These are phyloP conservation scores for Lathyrus oleraceus DNA, from an alignment of 306 rosid species.

Conservation along the genomic window DNA sequence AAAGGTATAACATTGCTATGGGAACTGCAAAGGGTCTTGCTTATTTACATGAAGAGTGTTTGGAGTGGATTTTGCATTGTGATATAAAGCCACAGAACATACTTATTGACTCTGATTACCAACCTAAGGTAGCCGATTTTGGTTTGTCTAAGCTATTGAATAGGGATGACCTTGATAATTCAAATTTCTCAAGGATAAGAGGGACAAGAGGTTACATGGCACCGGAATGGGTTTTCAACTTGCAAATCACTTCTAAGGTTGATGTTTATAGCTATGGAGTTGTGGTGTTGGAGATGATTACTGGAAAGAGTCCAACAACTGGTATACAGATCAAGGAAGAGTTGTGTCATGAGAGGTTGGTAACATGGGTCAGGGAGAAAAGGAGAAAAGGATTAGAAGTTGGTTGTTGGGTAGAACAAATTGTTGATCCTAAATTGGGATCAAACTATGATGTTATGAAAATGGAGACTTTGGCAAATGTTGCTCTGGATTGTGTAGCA, in stretches of 20 bases:
- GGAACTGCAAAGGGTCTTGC: conserved; percentile 57
- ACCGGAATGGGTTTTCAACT: conserved; percentile 26
- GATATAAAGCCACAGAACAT: conserved; percentile 31
- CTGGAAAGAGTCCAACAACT: conserved; percentile 28
- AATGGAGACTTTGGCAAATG: conserved; percentile 9
- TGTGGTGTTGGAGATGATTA: conserved; percentile 23
- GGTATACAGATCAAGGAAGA: conserved; percentile 12
- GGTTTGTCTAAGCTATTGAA: conserved; percentile 26
- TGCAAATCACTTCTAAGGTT: conserved; percentile 18
- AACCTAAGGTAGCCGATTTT: conserved; percentile 23
- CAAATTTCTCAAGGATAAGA: conserved; percentile 49
- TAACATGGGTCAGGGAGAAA: conserved; percentile 28
- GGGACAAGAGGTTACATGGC: conserved; percentile 60
- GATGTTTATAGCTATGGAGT: conserved; percentile 28
- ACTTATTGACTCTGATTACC: conserved; percentile 22
- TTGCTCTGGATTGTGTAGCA: conserved; percentile 23
- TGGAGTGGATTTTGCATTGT: conserved; percentile 60
- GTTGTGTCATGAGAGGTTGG: conserved; percentile 6
- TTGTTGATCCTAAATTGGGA: conserved; percentile 18
- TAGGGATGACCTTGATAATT: conserved; percentile 28
- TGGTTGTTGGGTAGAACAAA: conserved; percentile 21
- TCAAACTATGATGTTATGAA: conserved; percentile 8
- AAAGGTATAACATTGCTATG: conserved; percentile 19
- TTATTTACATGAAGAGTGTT: conserved; percentile 59
- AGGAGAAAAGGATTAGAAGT: not conserved